Evolutionary conservation across 2,329 filamentous ascomycete genomes (phyloP), one percentile per base, ranked within the genome.

Genomic region (Drechslerella coelobrocha): DNA sequence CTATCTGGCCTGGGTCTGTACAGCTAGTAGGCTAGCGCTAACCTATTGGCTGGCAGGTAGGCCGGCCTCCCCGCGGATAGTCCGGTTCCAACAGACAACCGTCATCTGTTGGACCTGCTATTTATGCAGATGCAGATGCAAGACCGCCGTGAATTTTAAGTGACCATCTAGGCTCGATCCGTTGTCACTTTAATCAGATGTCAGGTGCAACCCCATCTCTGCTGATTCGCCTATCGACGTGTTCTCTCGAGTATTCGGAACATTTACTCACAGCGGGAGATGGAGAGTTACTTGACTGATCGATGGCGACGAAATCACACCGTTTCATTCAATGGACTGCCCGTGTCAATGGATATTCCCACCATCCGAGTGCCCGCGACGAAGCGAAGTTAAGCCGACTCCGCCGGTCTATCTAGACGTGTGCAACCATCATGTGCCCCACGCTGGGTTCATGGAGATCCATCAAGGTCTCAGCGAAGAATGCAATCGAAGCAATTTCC

Each of bases 51-150:
- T 45, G 19, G 41, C 41, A n/a, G n/a, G 41, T 10, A 14, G 19
- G 41, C 41, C 41, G 41, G 41, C 17, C 41, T 45, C 41, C 41
- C 41, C 41, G 41, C 41, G 41, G 41, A 23, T 45, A 19, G 14
- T 45, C 41, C 41, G 41, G 41, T 21, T 45, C 41, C 41, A 45
- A 23, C 19, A 19, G 19, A 14, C 41, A 45, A 45, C 41, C 41
- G 41, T 45, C 10, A n/a, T 8, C 9, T 41, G 9, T 17, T 5
- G n/a, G 37, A 19, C 8, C 41, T 17, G n/a, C 41, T 17, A 45
- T 45, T 45, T 2, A 45, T 23, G 41, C n/a, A 45, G 41, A 19
- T 19, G 10, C 41, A 23, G 41, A 45, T 19, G 14, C 5, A 10
- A 45, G 3, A 8, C 14, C 9, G 41, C 3, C 21, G 2, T 19